Percentiles rank a stretch among this genome's conserved stretches.
phyloP scores from a whole-genome alignment of 306 rosid species.

The Oemleria cerasiformis region DNA sequence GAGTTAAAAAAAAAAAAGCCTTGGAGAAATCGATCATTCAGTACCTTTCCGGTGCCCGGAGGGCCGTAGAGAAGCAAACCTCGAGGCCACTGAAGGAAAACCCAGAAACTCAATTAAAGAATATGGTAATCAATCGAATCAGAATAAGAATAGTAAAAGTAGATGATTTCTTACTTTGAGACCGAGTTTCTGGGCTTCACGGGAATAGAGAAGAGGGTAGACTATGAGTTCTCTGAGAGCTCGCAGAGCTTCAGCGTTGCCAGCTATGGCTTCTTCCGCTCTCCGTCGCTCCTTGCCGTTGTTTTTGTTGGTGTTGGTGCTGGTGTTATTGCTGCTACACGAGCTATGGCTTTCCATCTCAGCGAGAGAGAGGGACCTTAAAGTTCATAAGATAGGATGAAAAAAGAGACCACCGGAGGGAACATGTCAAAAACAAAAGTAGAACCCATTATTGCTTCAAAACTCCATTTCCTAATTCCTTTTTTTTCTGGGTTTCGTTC shows the following conservation, averaged over 20 bases:
- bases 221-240: slow-evolving; percentile 73
- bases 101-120: slow-evolving; percentile 4
- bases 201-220: slow-evolving; percentile 56
- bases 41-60: slow-evolving; percentile 94
- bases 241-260: slow-evolving; percentile 64
- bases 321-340: slow-evolving; percentile 12
- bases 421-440: too few species aligned
- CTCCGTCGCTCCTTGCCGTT: slow-evolving; percentile 32
- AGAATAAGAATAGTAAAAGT: background rate
- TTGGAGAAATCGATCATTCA: background rate
- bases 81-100: slow-evolving; percentile 69
- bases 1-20: slow-evolving; percentile 12
- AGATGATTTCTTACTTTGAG: slow-evolving; percentile 46
- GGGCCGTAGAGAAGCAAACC: slow-evolving; percentile 88
- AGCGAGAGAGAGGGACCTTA: background rate
- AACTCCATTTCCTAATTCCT: too few species aligned
- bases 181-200: slow-evolving; percentile 58
- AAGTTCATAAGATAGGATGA: too few species aligned
- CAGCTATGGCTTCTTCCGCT: slow-evolving; percentile 78
- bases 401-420: too few species aligned
- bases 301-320: background rate
- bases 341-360: slow-evolving; percentile 34
- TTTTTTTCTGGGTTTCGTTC: too few species aligned
- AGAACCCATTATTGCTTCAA: too few species aligned
- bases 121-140: background rate